These are phyloP conservation scores for Peronospora destructor DNA, from an alignment of 352 stramenopile species.

Conservation along the genomic window DNA sequence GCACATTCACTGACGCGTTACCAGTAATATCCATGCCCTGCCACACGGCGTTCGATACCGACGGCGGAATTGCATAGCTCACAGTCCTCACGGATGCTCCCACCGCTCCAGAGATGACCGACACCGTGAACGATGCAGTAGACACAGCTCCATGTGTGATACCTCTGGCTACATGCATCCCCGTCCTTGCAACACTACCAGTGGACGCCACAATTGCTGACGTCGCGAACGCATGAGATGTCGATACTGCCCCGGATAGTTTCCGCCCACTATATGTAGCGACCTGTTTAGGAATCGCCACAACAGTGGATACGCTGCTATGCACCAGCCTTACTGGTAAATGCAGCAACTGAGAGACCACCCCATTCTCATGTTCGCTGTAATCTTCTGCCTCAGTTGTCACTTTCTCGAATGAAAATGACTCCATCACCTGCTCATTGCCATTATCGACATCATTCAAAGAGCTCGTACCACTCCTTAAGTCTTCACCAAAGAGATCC, in stretches of 20 bases:
- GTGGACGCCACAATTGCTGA: slow-evolving; percentile 52
- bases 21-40: slow-evolving; percentile 53
- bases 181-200: slow-evolving; percentile 41
- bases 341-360: slow-evolving; percentile 51
- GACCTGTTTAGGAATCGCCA: slow-evolving; percentile 40
- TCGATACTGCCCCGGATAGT: slow-evolving; percentile 47
- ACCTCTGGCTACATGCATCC: slow-evolving; percentile 41
- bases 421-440: slow-evolving; percentile 16
- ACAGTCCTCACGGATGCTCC: slow-evolving; percentile 45
- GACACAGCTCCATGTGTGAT: slow-evolving; percentile 47
- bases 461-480: slow-evolving; percentile 13
- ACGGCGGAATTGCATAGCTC: slow-evolving; percentile 49
- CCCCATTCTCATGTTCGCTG: slow-evolving; percentile 12
- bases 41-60: slow-evolving; percentile 55
- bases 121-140: slow-evolving; percentile 49
- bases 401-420: slow-evolving; percentile 12
- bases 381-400: slow-evolving; percentile 2
- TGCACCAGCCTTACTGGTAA: slow-evolving; percentile 54
- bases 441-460: slow-evolving; percentile 17
- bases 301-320: slow-evolving; percentile 48
- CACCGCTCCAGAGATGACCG: slow-evolving; percentile 43
- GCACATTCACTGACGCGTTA: slow-evolving; percentile 46
- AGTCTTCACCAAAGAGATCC: slow-evolving; percentile 51
- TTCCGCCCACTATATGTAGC: slow-evolving; percentile 51
- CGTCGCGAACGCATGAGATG: slow-evolving; percentile 51